Evolutionary conservation across 306 rosid genomes (phyloP), one percentile per base, ranked within the genome.

Genomic region (Phaseolus lunatus): DNA sequence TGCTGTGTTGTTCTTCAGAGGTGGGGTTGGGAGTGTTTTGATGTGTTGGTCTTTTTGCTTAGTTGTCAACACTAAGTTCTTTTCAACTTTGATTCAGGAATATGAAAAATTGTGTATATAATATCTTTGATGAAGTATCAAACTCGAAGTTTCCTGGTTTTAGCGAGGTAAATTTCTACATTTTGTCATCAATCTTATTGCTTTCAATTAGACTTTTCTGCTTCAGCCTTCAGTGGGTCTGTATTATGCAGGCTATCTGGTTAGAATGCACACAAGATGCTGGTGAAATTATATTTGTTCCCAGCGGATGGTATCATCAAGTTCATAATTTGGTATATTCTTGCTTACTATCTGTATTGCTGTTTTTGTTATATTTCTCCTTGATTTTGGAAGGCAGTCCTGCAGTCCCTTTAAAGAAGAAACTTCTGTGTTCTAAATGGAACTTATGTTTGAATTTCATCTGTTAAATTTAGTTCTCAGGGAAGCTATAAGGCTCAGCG

Each of bases 251-350:
- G 99, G 88, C 96, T 80, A 73, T 76, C 74, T 92, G 97, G 99
- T 80, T 95, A 85, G 97, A 95, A 77, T 90, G 94, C 83, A 88
- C 65, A 50, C 99, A 92, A 88, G 97, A 90, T 78, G 89, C 84
- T n/a, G 90, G 93, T 74, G 97, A 92, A 88, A 76, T 89, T 75
- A 90, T 95, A 77, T 95, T 95, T 87, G 97, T 92, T 70, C 99
- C 97, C 20, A 92, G 97, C 1, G 96, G 99, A 70, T 95, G 99
- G 99, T 95, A 89, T 81, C 99, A 95, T 87, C 97, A 95, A 85
- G 99, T 95, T 81, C 91, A 90, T 82, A 95, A 95, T 86, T 85
- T 92, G 96, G 97, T 92, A 82, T 64, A 68, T 61, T 47, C 41
- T 67, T 71, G 49, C 56, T 78, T 47, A 66, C 52, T 41, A 48